Percentiles rank a stretch among this genome's conserved stretches.
These are phyloP conservation scores for Colletotrichum sp. DNA, from an alignment of 2,329 filamentous ascomycete species.

Conservation along the genomic window DNA sequence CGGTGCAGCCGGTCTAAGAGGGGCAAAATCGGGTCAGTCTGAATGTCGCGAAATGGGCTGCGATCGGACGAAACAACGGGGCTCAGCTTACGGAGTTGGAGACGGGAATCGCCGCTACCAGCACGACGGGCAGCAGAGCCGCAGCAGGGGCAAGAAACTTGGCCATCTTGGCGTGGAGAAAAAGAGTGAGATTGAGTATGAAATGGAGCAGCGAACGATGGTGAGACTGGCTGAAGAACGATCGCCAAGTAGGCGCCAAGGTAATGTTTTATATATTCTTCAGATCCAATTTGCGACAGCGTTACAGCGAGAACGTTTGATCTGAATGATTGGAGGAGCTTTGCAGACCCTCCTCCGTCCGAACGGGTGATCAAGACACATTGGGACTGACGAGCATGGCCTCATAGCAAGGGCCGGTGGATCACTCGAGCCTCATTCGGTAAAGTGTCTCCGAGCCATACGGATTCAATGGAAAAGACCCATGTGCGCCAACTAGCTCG, in stretches of 20 bases:
- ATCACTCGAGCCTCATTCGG: neutral
- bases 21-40: neutral
- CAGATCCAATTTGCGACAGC: neutral
- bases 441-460: neutral
- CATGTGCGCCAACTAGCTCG: neutral
- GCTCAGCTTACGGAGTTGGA: neutral
- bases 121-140: constrained; percentile 7
- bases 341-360: neutral
- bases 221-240: neutral
- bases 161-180: constrained; percentile 13
- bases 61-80: neutral
- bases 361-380: neutral
- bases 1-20: neutral
- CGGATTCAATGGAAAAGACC: neutral
- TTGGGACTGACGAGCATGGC: constrained; percentile 6
- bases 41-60: neutral
- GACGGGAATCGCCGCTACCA: constrained; percentile 2
- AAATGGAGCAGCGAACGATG: neutral
- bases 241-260: constrained; percentile 1
- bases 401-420: neutral
- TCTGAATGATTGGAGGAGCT: constrained; percentile 1
- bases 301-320: neutral
- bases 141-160: neutral
- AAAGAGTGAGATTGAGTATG: neutral
- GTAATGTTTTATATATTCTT: constrained; percentile 8